These are phyloP conservation scores for Cicer cuneatum DNA, from an alignment of 306 rosid species.

Conservation along the genomic window DNA sequence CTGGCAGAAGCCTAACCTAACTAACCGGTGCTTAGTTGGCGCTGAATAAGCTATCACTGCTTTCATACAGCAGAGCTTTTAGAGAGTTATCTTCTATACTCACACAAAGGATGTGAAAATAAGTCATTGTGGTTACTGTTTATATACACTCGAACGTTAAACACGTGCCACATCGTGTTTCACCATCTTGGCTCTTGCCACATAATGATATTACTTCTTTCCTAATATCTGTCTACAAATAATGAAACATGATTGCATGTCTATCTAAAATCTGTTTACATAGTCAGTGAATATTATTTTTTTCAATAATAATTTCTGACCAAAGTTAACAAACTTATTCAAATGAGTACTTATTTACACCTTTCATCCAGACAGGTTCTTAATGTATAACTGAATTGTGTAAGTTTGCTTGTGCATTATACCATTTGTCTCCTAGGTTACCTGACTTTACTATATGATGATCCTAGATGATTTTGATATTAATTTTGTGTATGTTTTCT, in stretches of 20 bases:
- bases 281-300: background rate
- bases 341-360: constrained; percentile 5
- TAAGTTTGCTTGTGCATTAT: constrained; percentile 15
- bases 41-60: no score
- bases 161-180: background rate
- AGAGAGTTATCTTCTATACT: no score
- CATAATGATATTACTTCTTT: background rate
- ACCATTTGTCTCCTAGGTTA: constrained; percentile 28
- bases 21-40: no score
- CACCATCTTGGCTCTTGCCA: background rate
- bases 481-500: background rate
- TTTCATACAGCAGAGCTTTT: no score
- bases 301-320: background rate
- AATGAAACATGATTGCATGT: background rate
- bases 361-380: constrained; percentile 22
- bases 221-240: background rate
- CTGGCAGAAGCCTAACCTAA: no score
- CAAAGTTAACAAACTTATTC: constrained; percentile 9
- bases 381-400: background rate
- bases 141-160: background rate
- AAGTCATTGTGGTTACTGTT: background rate
- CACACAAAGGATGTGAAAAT: background rate
- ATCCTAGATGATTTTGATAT: background rate
- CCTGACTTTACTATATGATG: background rate
- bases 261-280: background rate